These are phyloP conservation scores for Hypoxylon fragiforme DNA, from an alignment of 495 filamentous ascomycete species.

Conservation along the genomic window DNA sequence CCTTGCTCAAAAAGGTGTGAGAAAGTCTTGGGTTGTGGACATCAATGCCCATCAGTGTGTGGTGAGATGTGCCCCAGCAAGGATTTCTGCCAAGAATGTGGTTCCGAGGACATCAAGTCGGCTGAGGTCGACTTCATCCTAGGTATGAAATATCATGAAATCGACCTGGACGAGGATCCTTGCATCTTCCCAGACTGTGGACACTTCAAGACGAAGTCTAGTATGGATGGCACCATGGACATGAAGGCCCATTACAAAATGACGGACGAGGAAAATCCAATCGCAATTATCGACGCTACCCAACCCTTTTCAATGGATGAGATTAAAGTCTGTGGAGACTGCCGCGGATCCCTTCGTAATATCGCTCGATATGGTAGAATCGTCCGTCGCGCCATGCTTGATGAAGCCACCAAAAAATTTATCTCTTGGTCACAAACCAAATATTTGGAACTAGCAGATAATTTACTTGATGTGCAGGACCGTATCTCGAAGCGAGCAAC, in stretches of 20 bases:
- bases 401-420: slow-evolving; percentile 72
- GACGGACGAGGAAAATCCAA: slow-evolving; percentile 47
- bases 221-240: slow-evolving; percentile 68
- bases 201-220: slow-evolving; percentile 64
- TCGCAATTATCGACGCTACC: slow-evolving; percentile 45
- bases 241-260: slow-evolving; percentile 62
- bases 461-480: slow-evolving; percentile 28
- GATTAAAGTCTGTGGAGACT: slow-evolving; percentile 64
- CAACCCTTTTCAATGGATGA: slow-evolving; percentile 57
- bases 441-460: slow-evolving; percentile 51
- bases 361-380: slow-evolving; percentile 70
- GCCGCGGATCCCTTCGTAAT: slow-evolving; percentile 63
- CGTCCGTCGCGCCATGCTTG: slow-evolving; percentile 62
- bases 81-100: slow-evolving; percentile 62
- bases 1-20: slow-evolving; percentile 69
- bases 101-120: slow-evolving; percentile 45
- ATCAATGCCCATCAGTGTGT: slow-evolving; percentile 67
- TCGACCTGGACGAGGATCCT: slow-evolving; percentile 62
- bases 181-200: slow-evolving; percentile 69
- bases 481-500: slow-evolving; percentile 12
- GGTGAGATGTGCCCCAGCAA: slow-evolving; percentile 64
- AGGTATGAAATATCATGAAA: slow-evolving; percentile 55
- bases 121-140: slow-evolving; percentile 60
- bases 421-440: slow-evolving; percentile 54
- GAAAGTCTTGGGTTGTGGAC: slow-evolving; percentile 61